Conservation (phyloP, 164 flowering plant genomes). For the Magnolia kwangsiensis region DNA sequence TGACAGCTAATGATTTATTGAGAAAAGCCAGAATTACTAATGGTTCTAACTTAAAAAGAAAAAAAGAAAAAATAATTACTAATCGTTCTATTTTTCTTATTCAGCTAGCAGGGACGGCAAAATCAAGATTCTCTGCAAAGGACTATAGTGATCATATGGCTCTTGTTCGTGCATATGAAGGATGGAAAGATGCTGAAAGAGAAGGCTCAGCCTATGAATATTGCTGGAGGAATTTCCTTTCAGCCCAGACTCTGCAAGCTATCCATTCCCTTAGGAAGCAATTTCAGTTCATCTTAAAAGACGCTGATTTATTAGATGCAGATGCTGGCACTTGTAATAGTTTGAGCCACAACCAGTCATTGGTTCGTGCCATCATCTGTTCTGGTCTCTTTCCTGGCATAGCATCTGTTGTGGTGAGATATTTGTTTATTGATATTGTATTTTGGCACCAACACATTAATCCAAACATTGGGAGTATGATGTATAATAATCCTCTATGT, state of each 20-base stretch:
- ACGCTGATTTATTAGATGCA: constrained; percentile 67
- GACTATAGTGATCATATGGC: constrained; percentile 99
- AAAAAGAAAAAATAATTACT: not conserved
- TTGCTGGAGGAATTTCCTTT: constrained; percentile 97
- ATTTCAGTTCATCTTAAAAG: constrained; percentile 74
- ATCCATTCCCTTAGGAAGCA: constrained; percentile 96
- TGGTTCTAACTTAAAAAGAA: too few relatives aligned
- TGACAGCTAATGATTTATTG: too few relatives aligned
- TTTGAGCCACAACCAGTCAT: constrained; percentile 86
- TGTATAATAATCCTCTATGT: constrained; percentile 7
- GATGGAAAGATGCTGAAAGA: constrained; percentile 99
- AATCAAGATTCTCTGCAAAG: constrained; percentile 94
- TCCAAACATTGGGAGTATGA: not conserved
- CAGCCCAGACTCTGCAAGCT: constrained; percentile 95
- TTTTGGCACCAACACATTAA: not conserved
- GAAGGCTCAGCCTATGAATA: constrained; percentile 95
- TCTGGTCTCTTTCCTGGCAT: constrained; percentile 98
- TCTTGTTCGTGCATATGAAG: constrained; percentile 98
- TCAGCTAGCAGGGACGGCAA: constrained; percentile 92
- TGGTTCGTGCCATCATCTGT: constrained; percentile 93
- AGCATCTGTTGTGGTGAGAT: constrained; percentile 87
- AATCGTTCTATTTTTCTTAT: constrained; percentile 19
- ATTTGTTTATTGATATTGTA: not conserved
- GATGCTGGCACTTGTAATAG: constrained; percentile 56
- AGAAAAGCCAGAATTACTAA: too few relatives aligned